These are phyloP conservation scores for Microdochium paspali DNA, from an alignment of 2,329 filamentous ascomycete genomes.

Conservation along the genomic window DNA sequence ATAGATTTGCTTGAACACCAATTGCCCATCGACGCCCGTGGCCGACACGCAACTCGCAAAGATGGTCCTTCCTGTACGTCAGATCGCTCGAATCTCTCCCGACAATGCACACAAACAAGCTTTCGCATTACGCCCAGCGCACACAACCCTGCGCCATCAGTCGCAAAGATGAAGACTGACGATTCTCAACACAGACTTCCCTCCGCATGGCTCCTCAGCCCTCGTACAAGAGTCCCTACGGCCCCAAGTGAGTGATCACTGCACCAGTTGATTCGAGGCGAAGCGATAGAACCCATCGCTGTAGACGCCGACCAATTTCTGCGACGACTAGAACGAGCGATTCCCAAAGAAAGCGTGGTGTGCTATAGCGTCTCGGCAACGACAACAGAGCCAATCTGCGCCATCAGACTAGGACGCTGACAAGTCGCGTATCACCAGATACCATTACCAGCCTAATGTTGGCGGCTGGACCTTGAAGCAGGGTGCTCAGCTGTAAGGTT, in stretches of 20 bases:
- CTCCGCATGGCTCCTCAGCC: slow-evolving; percentile 29
- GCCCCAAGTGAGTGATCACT: slow-evolving; percentile 50
- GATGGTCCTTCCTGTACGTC: not conserved
- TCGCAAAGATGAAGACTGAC: not conserved
- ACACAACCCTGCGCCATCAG: not conserved
- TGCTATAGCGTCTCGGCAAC: not conserved
- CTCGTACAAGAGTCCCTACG: slow-evolving; percentile 52
- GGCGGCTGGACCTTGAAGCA: slow-evolving; percentile 41
- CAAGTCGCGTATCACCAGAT: slow-evolving; percentile 32
- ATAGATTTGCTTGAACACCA: not conserved
- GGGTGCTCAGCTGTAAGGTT: slow-evolving; percentile 42
- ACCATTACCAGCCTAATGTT: slow-evolving; percentile 47
- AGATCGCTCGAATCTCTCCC: not conserved
- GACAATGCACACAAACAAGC: too few species aligned
- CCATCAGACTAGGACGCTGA: slow-evolving; percentile 10
- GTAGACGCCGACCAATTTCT: not conserved
- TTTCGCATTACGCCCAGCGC: not conserved
- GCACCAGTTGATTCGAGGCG: not conserved
- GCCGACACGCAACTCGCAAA: not conserved
- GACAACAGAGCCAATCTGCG: too few species aligned
- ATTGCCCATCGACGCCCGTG: not conserved
- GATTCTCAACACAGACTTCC: slow-evolving; percentile 28
- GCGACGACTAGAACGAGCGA: not conserved
- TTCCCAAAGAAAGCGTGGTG: too few species aligned
- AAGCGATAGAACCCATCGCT: not conserved